A percentile compares a stretch with the other conserved stretches of the same genome.
Evolutionary conservation across 192 early-diverging fungal genomes (phyloP).

Genomic region (Coemansia reversa): DNA sequence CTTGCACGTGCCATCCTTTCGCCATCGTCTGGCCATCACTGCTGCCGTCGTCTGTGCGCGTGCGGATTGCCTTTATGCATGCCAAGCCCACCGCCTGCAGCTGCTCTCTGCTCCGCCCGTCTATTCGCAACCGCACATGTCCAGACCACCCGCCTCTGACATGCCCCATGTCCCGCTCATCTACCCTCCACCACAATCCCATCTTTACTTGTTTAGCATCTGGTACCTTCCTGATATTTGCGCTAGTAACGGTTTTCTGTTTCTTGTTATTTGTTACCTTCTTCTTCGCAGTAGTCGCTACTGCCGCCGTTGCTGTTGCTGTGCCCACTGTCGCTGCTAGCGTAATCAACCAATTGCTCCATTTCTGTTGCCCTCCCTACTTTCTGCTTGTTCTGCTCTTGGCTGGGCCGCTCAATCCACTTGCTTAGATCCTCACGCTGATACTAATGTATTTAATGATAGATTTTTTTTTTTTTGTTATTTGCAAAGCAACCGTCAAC

Average conservation of each 20-base stretch:
- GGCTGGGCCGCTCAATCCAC: neutral
- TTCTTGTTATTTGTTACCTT: constrained; percentile 18
- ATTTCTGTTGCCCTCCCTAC: constrained; percentile 5
- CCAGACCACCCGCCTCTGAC: constrained; percentile 48
- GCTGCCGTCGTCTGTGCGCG: neutral
- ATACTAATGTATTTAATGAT: neutral
- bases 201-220: neutral
- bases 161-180: constrained; percentile 28
- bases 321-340: constrained; percentile 46
- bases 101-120: constrained; percentile 14
- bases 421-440: neutral
- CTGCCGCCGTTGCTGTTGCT: constrained; percentile 26
- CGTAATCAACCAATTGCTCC: constrained; percentile 37
- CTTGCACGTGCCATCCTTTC: neutral
- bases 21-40: neutral
- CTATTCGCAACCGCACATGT: constrained; percentile 30
- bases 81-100: constrained; percentile 21
- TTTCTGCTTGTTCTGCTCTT: neutral
- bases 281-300: constrained; percentile 13
- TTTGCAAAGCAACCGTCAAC: constrained; percentile 1
- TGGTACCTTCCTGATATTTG: neutral
- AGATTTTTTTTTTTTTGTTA: neutral
- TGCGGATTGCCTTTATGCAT: constrained; percentile 13
- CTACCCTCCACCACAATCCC: neutral
- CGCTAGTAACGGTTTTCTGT: constrained; percentile 4